A percentile compares a stretch with the other conserved stretches of the same genome.
Conservation (phyloP, 495 filamentous ascomycete species). For the Hypoxylon rickii region DNA sequence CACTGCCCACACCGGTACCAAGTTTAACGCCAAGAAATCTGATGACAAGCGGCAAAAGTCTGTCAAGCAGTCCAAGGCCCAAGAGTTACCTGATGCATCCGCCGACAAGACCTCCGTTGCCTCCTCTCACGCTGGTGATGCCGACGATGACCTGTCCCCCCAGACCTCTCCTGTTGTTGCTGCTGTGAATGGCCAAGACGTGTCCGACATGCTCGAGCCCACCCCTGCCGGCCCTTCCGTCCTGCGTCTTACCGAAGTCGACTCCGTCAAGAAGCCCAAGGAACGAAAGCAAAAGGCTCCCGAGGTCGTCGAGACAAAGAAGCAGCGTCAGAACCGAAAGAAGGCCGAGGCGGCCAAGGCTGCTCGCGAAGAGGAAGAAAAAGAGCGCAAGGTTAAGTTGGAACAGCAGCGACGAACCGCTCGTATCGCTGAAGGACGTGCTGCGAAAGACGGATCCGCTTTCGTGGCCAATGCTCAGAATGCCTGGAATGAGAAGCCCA, state of each 20-base stretch:
- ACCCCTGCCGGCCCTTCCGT: conserved; percentile 69
- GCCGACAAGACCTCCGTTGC: conserved; percentile 53
- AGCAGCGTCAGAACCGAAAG: conserved; percentile 82
- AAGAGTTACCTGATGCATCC: conserved; percentile 42
- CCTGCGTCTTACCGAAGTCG: conserved; percentile 71
- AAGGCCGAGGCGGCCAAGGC: conserved; percentile 78
- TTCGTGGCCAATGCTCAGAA: conserved; percentile 58
- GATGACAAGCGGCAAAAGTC: conserved; percentile 63
- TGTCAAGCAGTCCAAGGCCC: conserved; percentile 59
- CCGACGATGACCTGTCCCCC: conserved; percentile 78
- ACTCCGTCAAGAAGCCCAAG: conserved; percentile 61
- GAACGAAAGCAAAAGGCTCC: conserved; percentile 62
- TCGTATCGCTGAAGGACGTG: conserved; percentile 76
- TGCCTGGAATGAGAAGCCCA: conserved; percentile 63
- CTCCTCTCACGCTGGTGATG: conserved; percentile 80
- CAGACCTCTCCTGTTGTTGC: conserved; percentile 60
- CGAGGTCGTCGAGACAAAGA: conserved; percentile 75
- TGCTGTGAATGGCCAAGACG: conserved; percentile 61
- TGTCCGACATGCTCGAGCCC: conserved; percentile 88
- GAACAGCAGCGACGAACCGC: conserved; percentile 83
- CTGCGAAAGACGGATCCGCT: conserved; percentile 70
- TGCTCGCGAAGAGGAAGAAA: conserved; percentile 73
- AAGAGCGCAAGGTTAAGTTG: conserved; percentile 67
- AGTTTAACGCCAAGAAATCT: conserved; percentile 58
- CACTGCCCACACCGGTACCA: conserved; percentile 66